phyloP scores from a whole-genome alignment of 345 rosid genomes.

The Aethionema arabicum region DNA sequence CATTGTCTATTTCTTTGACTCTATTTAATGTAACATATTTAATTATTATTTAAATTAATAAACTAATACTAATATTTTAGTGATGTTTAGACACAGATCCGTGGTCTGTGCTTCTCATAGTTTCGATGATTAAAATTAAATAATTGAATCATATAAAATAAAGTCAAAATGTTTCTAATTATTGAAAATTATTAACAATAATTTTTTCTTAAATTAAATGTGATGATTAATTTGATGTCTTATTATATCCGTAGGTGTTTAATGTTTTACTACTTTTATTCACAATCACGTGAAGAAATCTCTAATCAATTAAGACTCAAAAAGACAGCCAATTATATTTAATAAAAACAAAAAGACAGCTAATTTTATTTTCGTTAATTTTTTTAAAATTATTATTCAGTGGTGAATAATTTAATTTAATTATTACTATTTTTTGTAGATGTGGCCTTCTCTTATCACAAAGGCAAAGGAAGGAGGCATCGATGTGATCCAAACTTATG shows the following conservation, averaged over 20 bases:
- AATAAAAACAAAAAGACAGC: slow-evolving; percentile 22
- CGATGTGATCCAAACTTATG: slow-evolving; percentile 86
- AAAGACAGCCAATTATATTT: neutral
- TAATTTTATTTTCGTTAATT: slow-evolving; percentile 1
- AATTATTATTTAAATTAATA: neutral
- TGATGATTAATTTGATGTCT: slow-evolving; percentile 23
- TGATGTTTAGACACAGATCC: slow-evolving; percentile 29
- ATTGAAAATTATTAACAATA: neutral
- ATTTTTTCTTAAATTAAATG: slow-evolving; percentile 6
- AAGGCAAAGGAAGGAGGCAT: slow-evolving; percentile 90
- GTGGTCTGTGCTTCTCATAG: slow-evolving; percentile 25
- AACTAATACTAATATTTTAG: neutral
- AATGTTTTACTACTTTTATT: slow-evolving; percentile 21
- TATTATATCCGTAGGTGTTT: slow-evolving; percentile 29
- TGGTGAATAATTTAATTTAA: neutral
- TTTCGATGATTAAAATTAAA: neutral
- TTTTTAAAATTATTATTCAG: slow-evolving; percentile 2
- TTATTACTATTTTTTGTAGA: slow-evolving; percentile 41
- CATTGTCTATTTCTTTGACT: slow-evolving; percentile 26
- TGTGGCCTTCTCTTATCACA: slow-evolving; percentile 85
- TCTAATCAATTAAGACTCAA: neutral
- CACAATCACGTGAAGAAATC: slow-evolving; percentile 35
- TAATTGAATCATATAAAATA: slow-evolving; percentile 1
- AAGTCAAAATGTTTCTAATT: slow-evolving; percentile 22
- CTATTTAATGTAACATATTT: slow-evolving; percentile 2